Base-by-base conservation (phyloP, 257 asterid species). In the Ilex asprella region DNA sequence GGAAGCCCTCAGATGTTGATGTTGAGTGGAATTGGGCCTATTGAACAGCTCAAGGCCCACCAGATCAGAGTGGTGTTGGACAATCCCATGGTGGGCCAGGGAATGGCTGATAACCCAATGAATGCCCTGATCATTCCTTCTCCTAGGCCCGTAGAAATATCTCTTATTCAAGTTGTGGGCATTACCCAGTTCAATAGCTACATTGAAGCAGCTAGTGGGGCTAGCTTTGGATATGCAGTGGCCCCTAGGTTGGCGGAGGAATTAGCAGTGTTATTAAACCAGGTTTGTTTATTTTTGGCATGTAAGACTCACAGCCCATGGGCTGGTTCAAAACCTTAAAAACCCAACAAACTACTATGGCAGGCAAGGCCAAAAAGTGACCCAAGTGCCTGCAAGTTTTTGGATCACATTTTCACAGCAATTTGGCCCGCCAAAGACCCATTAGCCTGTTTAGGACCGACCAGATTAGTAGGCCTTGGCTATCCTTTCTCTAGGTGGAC, bases 1-100 rank as follows among this genome's bases (percentile, higher is more conserved):
- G 98, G 94, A 30, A 91, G 98, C 84, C 96, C 96, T 66, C 96
- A 86, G 39, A 6, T 86, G 30, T 35, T 86, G 43, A 76, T 91
- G 95, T 16, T 91, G 39, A 91, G 95, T 27, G 95, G 98, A 14
- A 77, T 79, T 64, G 85, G 85, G 30, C 77, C 82, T 1, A 27
- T 56, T 5, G 27, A 65, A 6, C 74, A 79, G 9, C 31, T 79
- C 3, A 58, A 3, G 13, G 58, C 64, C 51, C 79, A 73, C 44
- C 61, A 60, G 1, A 76, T 79, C 12, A 14, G 53, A 41, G 63
- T 73, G 6, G 9, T 79, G 1, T 15, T 79, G 31, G 63, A 79
- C 59, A 86, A 84, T 16, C 83, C 85, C 10, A 60, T 70, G 78
- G 95, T 91, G 65, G 96, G 98, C 16, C 84, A 78, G 32, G 92